These are phyloP conservation scores for Verticillium zaregamsianum DNA, from an alignment of 2,329 filamentous ascomycete species.

Conservation along the genomic window DNA sequence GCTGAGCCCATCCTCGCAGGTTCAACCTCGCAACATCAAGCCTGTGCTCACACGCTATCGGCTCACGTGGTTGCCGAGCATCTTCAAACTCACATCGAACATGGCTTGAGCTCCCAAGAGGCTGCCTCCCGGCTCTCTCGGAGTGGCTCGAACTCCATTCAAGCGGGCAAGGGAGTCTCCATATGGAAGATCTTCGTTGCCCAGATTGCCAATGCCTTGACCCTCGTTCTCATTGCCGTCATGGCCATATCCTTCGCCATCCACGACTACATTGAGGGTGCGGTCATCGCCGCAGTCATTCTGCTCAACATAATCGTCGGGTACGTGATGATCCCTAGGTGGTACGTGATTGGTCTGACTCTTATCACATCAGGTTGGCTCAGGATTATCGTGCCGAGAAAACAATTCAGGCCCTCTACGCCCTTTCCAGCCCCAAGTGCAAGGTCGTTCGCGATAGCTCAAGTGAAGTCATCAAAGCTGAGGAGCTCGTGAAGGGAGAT, in stretches of 20 bases:
- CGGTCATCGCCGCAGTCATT: conserved; percentile 61
- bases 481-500: conserved; percentile 61
- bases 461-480: conserved; percentile 47
- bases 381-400: conserved; percentile 60
- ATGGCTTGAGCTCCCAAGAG: no score
- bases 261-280: conserved; percentile 58
- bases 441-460: conserved; percentile 52
- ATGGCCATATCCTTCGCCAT: conserved; percentile 68
- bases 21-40: no score
- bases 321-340: no score
- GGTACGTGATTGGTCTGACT: no score
- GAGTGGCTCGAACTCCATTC: conserved; percentile 68
- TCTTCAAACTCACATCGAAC: no score
- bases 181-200: conserved; percentile 72
- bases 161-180: conserved; percentile 67
- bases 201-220: conserved; percentile 74
- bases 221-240: conserved; percentile 69
- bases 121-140: conserved; percentile 60
- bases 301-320: conserved; percentile 64
- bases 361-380: no score
- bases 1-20: no score
- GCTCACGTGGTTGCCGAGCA: no score
- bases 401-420: conserved; percentile 57
- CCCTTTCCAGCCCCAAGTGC: conserved; percentile 54
- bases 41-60: no score